Base-by-base conservation (phyloP, 2,329 filamentous ascomycete species). In the Alternaria consortialis region DNA sequence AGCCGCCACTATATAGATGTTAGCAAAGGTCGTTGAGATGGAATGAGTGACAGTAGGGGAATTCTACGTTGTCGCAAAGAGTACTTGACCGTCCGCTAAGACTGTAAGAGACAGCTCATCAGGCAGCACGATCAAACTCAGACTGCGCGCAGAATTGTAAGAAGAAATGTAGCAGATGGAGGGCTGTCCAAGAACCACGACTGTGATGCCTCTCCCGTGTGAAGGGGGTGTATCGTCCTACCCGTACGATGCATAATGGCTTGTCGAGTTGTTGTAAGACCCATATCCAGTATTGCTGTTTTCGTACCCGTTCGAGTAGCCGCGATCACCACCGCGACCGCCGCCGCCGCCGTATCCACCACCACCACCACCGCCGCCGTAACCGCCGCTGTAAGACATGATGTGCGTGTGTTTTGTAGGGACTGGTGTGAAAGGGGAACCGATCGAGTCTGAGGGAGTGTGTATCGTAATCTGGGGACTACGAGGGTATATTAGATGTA, bases 301-400 rank as follows among this genome's bases (percentile, higher is more conserved):
- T 55, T 74, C 85, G 74, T 86, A 85, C 78, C 85, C 84, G 76
- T 85, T 84, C 56, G 82, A 83, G 74, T 86, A 84, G 66, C 84
- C 83, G 66, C 81, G 81, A 63, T 80, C 79, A 68, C 82, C 81
- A 57, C 77, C 77, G 68, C 80, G 77, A 68, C 83, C 75, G 60
- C 76, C 73, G 65, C 74, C 73, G 55, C 77, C 77, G 75, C 87
- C 86, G 87, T 32, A 32, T 32, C 31, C 31, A 32, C 84, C 85
- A 58, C 76, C 74, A 64, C 75, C 73, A 56, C 77, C 76, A 56
- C 78, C 77, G 74, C 88, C 86, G 87, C 20, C 73, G 57, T 78
- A 76, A 56, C 78, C 76, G 59, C 78, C 77, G 74, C 88, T 85
- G 87, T 92, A 91, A 81, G 90, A 91, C 90, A 92, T 92, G 77